A percentile compares a stretch with the other conserved stretches of the same genome.
phyloP scores from a whole-genome alignment of 2,329 filamentous ascomycete genomes.

The Aureobasidium uvarum region DNA sequence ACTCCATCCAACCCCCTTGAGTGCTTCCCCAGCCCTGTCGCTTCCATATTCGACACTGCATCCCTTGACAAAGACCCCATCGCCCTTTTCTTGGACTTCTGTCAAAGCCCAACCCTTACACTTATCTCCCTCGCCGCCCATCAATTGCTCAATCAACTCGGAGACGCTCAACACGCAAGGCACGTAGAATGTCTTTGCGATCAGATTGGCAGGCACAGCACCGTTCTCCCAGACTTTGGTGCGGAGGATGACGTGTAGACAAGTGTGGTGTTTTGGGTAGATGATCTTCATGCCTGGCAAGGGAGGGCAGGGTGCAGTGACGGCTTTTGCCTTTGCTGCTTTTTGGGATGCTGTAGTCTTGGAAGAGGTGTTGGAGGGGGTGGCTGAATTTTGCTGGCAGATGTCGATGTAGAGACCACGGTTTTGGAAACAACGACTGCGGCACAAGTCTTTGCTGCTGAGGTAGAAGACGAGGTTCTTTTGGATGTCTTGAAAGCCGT shows the following conservation, averaged over 20 bases:
- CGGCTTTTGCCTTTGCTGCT: not conserved
- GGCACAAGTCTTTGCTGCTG: not conserved
- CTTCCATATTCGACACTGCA: slow-evolving; percentile 34
- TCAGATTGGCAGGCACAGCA: slow-evolving; percentile 20
- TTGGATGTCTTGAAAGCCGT: not conserved
- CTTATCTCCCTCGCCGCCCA: slow-evolving; percentile 29
- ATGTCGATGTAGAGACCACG: not conserved
- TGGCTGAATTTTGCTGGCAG: not conserved
- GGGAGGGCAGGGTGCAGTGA: slow-evolving; percentile 24
- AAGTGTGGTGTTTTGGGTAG: slow-evolving; percentile 34
- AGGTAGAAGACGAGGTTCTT: not conserved
- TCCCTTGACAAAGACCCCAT: slow-evolving; percentile 37
- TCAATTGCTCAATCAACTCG: slow-evolving; percentile 37
- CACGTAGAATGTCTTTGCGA: slow-evolving; percentile 39
- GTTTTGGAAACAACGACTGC: not conserved
- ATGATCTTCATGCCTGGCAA: slow-evolving; percentile 34
- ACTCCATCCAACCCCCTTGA: slow-evolving; percentile 38
- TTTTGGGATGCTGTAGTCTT: slow-evolving; percentile 21
- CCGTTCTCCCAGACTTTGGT: slow-evolving; percentile 33
- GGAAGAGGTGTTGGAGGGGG: not conserved
- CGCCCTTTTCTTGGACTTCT: slow-evolving; percentile 38
- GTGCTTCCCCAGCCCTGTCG: slow-evolving; percentile 35
- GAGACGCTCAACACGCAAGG: slow-evolving; percentile 32
- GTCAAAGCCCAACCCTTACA: slow-evolving; percentile 37
- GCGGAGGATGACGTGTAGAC: slow-evolving; percentile 36